Base-by-base conservation (phyloP, 371 early-diverging fungal species). In the Mucor ambiguus region DNA sequence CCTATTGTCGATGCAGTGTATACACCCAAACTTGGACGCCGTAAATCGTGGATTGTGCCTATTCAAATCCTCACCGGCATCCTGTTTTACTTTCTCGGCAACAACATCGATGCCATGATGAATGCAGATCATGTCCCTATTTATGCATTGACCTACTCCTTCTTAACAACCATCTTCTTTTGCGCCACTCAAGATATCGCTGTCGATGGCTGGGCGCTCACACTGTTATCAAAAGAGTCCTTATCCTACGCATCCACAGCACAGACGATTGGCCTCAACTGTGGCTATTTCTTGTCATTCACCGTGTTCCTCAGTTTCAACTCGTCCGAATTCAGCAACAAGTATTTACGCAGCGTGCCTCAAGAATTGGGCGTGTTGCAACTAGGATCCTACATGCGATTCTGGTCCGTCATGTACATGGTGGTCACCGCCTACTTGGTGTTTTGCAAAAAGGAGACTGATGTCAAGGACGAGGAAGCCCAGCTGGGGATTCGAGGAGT, bases 101-200 rank as follows among this genome's bases (percentile, higher is more conserved):
- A 74, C 20, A 70, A 85, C 43, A 90, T 96, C 59, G 96, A 96
- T 56, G 77, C 61, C 0, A 85, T 93, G 66, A 84, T 97, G 84
- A 80, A 71, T n/a, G 72, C 72, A 43, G 87, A 87, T 11, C 74
- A 82, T 60, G 78, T 87, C 1, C 86, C 92, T 35, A 84, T 94
- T 38, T 79, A 87, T 48, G 75, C 81, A 35, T 72, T 94, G 44
- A 93, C 92, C 0, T 76, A 81, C n/a, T 74, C 92, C 9, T 94
- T 93, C 61, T 74, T 93, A 37, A 63, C 84, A 2, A 85, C 96
- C 14, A 95, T 98, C 30, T 92, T 98, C 68, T 89, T 98, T 58
- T 92, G 94, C 66, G 99, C 99, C 0, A 98, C 99, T 0, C 99
- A 98, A 80, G 98, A 98, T 71, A 96, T 98, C 73, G 98, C 99